These are phyloP conservation scores for Beauveria medogensis DNA, from an alignment of 2,329 filamentous ascomycete genomes.

Conservation along the genomic window DNA sequence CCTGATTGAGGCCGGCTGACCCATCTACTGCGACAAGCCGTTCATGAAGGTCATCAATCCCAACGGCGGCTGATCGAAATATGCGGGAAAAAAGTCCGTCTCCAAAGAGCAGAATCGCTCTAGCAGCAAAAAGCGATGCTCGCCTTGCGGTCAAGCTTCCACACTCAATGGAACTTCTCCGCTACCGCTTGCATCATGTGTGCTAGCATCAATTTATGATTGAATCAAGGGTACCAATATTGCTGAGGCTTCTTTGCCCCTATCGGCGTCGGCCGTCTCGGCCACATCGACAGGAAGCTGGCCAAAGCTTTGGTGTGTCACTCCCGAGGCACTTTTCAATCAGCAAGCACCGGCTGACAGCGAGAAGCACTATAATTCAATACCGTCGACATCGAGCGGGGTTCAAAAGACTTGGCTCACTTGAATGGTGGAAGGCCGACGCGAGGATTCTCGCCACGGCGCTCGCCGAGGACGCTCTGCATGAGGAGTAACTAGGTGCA, in stretches of 20 bases:
- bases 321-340: background rate
- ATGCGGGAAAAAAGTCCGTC: slow-evolving; percentile 3
- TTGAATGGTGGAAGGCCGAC: slow-evolving; percentile 8
- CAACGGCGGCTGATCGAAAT: background rate
- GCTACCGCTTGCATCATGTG: slow-evolving; percentile 13
- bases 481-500: slow-evolving; percentile 4
- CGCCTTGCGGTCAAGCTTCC: slow-evolving; percentile 12
- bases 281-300: slow-evolving; percentile 13
- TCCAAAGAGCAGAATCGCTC: background rate
- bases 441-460: slow-evolving; percentile 13
- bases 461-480: slow-evolving; percentile 3
- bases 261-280: slow-evolving; percentile 12
- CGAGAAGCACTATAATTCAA: slow-evolving; percentile 11
- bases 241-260: slow-evolving; percentile 10
- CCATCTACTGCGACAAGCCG: slow-evolving; percentile 12
- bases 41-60: slow-evolving; percentile 11
- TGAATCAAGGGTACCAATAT: slow-evolving; percentile 11
- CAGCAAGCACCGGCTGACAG: background rate
- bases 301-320: slow-evolving; percentile 13
- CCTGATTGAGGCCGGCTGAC: slow-evolving; percentile 8
- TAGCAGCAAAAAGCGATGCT: slow-evolving; percentile 5
- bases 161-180: slow-evolving; percentile 3
- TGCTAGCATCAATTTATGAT: slow-evolving; percentile 13
- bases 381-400: slow-evolving; percentile 12
- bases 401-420: slow-evolving; percentile 7